phyloP scores from a whole-genome alignment of 148 eudicot genomes.

The Silene conica region DNA sequence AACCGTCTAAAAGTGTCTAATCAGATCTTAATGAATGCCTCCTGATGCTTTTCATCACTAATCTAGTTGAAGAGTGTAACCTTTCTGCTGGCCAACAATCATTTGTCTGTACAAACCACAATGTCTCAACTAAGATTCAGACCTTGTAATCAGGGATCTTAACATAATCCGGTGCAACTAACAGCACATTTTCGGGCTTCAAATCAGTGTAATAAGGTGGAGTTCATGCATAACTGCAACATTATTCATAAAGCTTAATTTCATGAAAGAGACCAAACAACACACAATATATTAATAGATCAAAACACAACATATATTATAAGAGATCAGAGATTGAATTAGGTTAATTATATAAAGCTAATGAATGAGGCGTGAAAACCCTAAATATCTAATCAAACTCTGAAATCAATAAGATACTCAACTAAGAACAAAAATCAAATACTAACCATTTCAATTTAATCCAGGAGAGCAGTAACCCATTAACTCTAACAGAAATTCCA shows the following conservation, averaged over 20 bases:
- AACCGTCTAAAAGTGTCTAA: neutral
- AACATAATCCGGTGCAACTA: constrained; percentile 55
- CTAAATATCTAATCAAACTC: no score
- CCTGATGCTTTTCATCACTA: constrained; percentile 8
- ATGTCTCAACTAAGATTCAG: constrained; percentile 12
- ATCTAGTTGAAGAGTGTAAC: neutral
- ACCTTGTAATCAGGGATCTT: constrained; percentile 82
- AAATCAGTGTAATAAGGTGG: constrained; percentile 77
- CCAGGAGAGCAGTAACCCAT: no score
- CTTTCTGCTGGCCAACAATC: neutral
- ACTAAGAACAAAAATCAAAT: no score
- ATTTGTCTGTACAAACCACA: no score
- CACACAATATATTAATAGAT: no score
- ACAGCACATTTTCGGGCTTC: constrained; percentile 88
- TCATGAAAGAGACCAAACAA: constrained; percentile 13
- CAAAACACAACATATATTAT: no score
- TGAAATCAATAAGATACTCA: no score
- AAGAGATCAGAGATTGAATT: no score
- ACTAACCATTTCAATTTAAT: no score
- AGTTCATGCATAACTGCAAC: constrained; percentile 87
- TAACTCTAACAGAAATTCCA: no score
- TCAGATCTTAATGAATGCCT: neutral
- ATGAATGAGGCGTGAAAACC: no score
- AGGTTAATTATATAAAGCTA: no score
- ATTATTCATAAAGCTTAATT: constrained; percentile 21